Percentiles rank a stretch among this genome's conserved stretches.
These are phyloP conservation scores for Jaenimonas drosophilae DNA, from an alignment of 208 protist genomes.

Conservation along the genomic window DNA sequence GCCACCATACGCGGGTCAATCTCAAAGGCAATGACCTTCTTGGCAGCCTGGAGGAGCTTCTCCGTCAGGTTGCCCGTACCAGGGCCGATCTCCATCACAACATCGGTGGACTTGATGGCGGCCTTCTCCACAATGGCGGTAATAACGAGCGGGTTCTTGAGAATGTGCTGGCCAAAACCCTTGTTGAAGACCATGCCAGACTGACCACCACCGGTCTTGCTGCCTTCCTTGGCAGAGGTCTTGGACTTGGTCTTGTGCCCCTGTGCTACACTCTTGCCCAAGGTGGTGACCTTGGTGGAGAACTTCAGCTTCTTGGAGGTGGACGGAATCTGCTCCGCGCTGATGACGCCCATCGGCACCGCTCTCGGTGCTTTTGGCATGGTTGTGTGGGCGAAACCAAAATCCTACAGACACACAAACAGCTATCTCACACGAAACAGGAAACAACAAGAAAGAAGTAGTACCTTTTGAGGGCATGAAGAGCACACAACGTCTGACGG, in stretches of 20 bases:
- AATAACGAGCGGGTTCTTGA: conserved; percentile 98
- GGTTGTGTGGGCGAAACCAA: background rate
- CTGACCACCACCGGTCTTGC: conserved; percentile 70
- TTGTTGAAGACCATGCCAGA: conserved; percentile 95
- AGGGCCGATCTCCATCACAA: conserved; percentile 99
- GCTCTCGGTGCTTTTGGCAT: conserved; percentile 69
- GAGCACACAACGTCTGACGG: too few species aligned
- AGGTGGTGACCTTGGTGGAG: conserved; percentile 49
- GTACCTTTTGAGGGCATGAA: too few species aligned
- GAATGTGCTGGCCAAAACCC: conserved; percentile 97
- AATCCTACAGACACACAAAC: too few species aligned
- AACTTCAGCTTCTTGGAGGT: conserved; percentile 65
- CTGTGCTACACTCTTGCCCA: conserved; percentile 50
- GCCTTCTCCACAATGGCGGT: conserved; percentile 97
- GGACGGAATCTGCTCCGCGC: conserved; percentile 41
- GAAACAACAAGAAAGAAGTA: too few species aligned
- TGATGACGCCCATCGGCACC: conserved; percentile 83
- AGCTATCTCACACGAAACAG: too few species aligned
- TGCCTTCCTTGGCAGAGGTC: conserved; percentile 16
- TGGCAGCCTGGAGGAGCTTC: conserved; percentile 95
- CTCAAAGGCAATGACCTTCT: conserved; percentile 98
- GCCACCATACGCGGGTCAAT: conserved; percentile 99
- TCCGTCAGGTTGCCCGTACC: conserved; percentile 99
- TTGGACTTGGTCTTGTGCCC: conserved; percentile 3
- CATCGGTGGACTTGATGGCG: conserved; percentile 94